A percentile compares a stretch with the other conserved stretches of the same genome.
Conservation (phyloP, 441 rosid species). For the Populus hybrid region DNA sequence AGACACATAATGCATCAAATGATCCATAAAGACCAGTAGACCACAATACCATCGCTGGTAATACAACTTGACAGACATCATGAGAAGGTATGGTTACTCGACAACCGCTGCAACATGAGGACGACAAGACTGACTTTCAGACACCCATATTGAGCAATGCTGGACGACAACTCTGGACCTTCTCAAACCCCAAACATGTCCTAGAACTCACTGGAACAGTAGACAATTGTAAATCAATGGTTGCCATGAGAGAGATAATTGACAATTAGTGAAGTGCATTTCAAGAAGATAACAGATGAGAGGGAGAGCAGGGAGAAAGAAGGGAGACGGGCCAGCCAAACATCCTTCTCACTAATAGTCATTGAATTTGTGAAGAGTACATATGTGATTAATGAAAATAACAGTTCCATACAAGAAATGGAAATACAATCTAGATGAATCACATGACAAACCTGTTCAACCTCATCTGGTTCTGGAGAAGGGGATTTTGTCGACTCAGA, state of each 20-base stretch:
- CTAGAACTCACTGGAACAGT: constrained; percentile 99
- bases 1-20: constrained; percentile 27
- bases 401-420: constrained; percentile 26
- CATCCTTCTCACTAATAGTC: constrained; percentile 21
- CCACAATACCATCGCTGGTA: constrained; percentile 30
- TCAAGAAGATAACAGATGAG: constrained; percentile 10
- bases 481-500: constrained; percentile 57
- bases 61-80: constrained; percentile 61
- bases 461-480: constrained; percentile 60
- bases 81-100: constrained; percentile 65
- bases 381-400: constrained; percentile 23
- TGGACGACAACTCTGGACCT: constrained; percentile 83
- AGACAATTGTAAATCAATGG: constrained; percentile 68
- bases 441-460: constrained; percentile 82
- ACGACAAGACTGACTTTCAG: constrained; percentile 94
- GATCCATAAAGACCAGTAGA: constrained; percentile 47
- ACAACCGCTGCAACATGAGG: constrained; percentile 94
- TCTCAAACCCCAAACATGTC: constrained; percentile 95
- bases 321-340: constrained; percentile 3
- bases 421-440: constrained; percentile 33
- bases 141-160: constrained; percentile 86
- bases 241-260: constrained; percentile 29
- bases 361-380: constrained; percentile 27
- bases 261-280: constrained; percentile 26
- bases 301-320: not conserved